A percentile compares a stretch with the other conserved stretches of the same genome.
These are phyloP conservation scores for Ganoderma multipileum DNA, from an alignment of 1,284 basidiomycete species.

Conservation along the genomic window DNA sequence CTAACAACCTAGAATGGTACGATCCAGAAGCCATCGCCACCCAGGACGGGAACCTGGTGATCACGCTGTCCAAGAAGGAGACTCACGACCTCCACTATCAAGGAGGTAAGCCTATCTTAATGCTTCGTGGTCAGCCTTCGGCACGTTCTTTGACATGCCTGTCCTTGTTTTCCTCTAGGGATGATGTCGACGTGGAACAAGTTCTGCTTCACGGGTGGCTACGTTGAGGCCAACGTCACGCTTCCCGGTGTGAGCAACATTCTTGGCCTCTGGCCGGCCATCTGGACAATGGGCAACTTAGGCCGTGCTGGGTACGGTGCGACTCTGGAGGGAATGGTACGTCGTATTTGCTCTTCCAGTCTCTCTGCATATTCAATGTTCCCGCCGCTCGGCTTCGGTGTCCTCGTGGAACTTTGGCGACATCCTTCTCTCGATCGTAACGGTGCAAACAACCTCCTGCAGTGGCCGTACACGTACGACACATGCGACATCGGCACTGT, in stretches of 20 bases:
- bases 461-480: conserved; percentile 83
- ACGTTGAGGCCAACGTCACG: conserved; percentile 47
- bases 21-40: conserved; percentile 74
- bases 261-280: conserved; percentile 56
- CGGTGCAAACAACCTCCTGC: neutral
- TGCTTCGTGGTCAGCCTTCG: conserved; percentile 28
- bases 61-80: conserved; percentile 54
- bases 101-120: conserved; percentile 38
- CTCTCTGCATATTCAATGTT: neutral
- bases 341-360: conserved; percentile 17
- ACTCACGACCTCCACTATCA: conserved; percentile 68
- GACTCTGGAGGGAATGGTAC: conserved; percentile 63
- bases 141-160: neutral
- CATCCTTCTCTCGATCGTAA: neutral
- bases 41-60: conserved; percentile 63
- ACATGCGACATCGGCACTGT: conserved; percentile 75
- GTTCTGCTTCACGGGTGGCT: conserved; percentile 69
- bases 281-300: conserved; percentile 75
- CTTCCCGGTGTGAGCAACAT: conserved; percentile 48
- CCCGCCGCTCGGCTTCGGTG: neutral
- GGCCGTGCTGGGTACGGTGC: conserved; percentile 73
- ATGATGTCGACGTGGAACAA: conserved; percentile 57
- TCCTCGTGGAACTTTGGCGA: conserved; percentile 13
- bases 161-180: conserved; percentile 29
- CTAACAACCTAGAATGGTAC: conserved; percentile 61